Evolutionary conservation across 768 basidiomycete genomes (phyloP).

Genomic region (Lentinula raphanica): DNA sequence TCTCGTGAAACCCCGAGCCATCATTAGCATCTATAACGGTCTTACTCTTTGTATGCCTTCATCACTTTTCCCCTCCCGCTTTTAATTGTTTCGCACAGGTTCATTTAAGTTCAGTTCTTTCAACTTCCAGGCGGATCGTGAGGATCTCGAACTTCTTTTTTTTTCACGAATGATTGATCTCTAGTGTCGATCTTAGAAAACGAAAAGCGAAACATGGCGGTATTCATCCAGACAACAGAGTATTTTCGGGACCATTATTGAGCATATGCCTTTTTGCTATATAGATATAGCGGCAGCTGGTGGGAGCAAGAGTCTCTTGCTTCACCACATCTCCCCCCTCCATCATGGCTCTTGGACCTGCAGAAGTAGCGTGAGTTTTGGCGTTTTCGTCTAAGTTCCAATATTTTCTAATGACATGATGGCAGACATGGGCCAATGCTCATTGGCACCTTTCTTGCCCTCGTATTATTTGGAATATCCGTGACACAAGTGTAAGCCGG

Average conservation of each 20-base stretch:
- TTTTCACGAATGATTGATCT: background rate
- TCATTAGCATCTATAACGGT: too few relatives aligned
- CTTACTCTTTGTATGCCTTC: too few relatives aligned
- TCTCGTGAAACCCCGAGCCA: background rate
- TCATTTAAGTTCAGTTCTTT: background rate
- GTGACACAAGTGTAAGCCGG: constrained; percentile 6
- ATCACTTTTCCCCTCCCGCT: background rate
- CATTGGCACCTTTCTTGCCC: constrained; percentile 6
- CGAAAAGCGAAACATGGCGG: background rate
- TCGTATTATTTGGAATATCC: constrained; percentile 7
- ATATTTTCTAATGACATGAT: background rate
- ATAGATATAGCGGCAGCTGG: background rate
- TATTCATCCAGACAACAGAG: background rate
- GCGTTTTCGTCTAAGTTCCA: background rate
- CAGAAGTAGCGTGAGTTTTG: background rate
- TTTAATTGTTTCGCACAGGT: background rate
- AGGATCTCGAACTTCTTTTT: background rate
- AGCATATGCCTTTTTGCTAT: background rate
- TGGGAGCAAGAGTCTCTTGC: background rate
- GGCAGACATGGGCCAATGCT: constrained; percentile 9
- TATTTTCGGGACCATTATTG: background rate
- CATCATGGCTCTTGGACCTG: background rate
- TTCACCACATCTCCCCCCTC: background rate
- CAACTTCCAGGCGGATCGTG: background rate
- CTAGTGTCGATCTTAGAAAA: background rate